Conservation (phyloP, 2,329 filamentous ascomycete species). For the Fusarium buharicum region DNA sequence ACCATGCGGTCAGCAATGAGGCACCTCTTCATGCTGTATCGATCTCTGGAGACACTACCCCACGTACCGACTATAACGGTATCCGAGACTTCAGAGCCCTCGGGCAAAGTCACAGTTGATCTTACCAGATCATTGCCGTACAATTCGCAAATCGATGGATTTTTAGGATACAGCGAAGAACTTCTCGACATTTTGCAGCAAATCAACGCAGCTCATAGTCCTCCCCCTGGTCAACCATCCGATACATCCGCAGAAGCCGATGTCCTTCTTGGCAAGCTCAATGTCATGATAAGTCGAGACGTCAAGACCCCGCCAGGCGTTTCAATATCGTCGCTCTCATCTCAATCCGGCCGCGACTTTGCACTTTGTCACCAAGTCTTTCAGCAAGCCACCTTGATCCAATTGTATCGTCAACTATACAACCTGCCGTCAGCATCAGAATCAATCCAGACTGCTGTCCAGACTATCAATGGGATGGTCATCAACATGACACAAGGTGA, state of each 20-base stretch:
- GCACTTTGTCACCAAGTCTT: slow-evolving; percentile 43
- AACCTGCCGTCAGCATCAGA: slow-evolving; percentile 28
- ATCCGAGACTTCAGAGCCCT: not conserved
- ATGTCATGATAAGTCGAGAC: slow-evolving; percentile 43
- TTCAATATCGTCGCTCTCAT: slow-evolving; percentile 37
- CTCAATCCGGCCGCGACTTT: slow-evolving; percentile 42
- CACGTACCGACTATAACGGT: slow-evolving; percentile 29
- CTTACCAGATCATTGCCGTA: accelerated
- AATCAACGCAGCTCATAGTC: slow-evolving; percentile 23
- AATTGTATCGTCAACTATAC: slow-evolving; percentile 43
- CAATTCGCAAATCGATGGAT: slow-evolving; percentile 42
- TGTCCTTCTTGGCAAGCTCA: slow-evolving; percentile 37
- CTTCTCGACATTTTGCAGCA: slow-evolving; percentile 41
- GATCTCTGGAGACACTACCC: slow-evolving; percentile 44
- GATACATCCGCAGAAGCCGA: slow-evolving; percentile 22
- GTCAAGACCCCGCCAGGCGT: slow-evolving; percentile 26
- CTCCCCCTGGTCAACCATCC: not conserved
- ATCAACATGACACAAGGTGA: slow-evolving; percentile 45
- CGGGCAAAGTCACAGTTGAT: accelerated
- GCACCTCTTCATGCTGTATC: slow-evolving; percentile 46
- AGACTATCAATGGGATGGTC: slow-evolving; percentile 36
- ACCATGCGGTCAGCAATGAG: slow-evolving; percentile 36
- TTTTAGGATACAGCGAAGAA: slow-evolving; percentile 46
- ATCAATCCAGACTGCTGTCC: slow-evolving; percentile 34
- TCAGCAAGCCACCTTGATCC: slow-evolving; percentile 44